Evolutionary conservation across 257 asterid species (phyloP).

Genomic region (Plantago major): DNA sequence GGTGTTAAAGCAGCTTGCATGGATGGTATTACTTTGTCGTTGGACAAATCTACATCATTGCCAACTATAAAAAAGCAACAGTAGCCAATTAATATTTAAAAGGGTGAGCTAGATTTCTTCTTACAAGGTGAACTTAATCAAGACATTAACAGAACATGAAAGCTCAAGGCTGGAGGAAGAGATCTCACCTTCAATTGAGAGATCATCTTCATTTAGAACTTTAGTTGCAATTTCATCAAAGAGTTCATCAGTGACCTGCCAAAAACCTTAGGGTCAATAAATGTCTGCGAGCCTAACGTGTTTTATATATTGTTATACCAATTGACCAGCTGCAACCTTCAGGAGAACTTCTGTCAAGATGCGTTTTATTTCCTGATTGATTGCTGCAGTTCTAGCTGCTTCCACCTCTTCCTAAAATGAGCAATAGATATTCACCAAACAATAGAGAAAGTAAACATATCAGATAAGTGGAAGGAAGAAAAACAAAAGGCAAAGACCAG

Average conservation of each 20-base stretch:
- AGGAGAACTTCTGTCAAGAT: conserved; percentile 90
- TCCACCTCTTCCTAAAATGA: conserved; percentile 81
- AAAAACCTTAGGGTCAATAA: conserved; percentile 33
- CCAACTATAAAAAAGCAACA: conserved; percentile 45
- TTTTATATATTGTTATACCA: conserved; percentile 17
- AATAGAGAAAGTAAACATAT: background rate
- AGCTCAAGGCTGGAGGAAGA: conserved; percentile 8
- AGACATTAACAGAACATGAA: no score
- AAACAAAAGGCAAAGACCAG: conserved; percentile 1
- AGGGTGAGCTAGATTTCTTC: no score
- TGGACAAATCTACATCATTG: conserved; percentile 33
- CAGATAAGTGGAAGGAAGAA: conserved; percentile 4
- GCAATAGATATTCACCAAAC: conserved; percentile 23
- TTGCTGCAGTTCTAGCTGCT: conserved; percentile 82
- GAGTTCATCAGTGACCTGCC: conserved; percentile 96
- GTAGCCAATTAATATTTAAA: no score
- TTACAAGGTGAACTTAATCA: no score
- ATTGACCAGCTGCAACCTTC: conserved; percentile 61
- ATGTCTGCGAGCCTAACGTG: conserved; percentile 17
- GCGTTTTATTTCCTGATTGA: conserved; percentile 91
- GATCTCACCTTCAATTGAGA: conserved; percentile 57
- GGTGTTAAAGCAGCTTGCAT: conserved; percentile 43
- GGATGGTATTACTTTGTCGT: conserved; percentile 33
- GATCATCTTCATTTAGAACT: conserved; percentile 80
- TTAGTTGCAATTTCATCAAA: conserved; percentile 94